A percentile compares a stretch with the other conserved stretches of the same genome.
These are phyloP conservation scores for Hevea brasiliensis DNA, from an alignment of 345 rosid species.

Conservation along the genomic window DNA sequence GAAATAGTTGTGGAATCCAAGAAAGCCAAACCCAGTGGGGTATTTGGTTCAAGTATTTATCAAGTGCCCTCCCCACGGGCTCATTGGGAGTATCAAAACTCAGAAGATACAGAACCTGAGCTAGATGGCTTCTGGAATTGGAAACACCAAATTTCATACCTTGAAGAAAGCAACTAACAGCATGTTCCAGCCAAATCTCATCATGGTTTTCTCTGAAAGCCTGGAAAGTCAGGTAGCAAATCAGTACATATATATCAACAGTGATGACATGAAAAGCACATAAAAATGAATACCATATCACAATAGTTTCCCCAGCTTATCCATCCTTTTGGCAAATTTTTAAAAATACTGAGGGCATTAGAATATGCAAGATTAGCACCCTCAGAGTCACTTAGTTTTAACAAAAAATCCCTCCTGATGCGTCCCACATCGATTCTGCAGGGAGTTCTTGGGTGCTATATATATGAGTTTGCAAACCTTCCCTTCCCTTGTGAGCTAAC, in stretches of 20 bases:
- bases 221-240: slow-evolving; percentile 42
- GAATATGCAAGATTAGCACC: slow-evolving; percentile 81
- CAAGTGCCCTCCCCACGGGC: slow-evolving; percentile 92
- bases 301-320: slow-evolving; percentile 99
- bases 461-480: too few species aligned
- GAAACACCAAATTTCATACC: slow-evolving; percentile 95
- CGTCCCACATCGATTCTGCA: slow-evolving; percentile 75
- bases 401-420: slow-evolving; percentile 80
- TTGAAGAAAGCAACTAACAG: slow-evolving; percentile 98
- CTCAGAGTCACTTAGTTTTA: slow-evolving; percentile 78
- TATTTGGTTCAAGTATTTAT: slow-evolving; percentile 86
- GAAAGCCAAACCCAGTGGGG: slow-evolving; percentile 99
- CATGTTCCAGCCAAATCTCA: slow-evolving; percentile 95
- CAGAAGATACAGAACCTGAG: slow-evolving; percentile 92
- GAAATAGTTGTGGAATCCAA: slow-evolving; percentile 95
- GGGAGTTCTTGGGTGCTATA: too few species aligned
- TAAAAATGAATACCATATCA: slow-evolving; percentile 67
- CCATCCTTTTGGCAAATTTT: slow-evolving; percentile 97
- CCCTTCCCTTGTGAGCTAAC: too few species aligned
- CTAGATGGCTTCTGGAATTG: slow-evolving; percentile 92
- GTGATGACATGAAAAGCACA: slow-evolving; percentile 2
- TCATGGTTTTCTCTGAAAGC: slow-evolving; percentile 81
- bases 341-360: slow-evolving; percentile 78
- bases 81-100: slow-evolving; percentile 93
- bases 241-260: slow-evolving; percentile 12